phyloP scores from a whole-genome alignment of 2,329 filamentous ascomycete genomes.

The Ascosphaera apis region DNA sequence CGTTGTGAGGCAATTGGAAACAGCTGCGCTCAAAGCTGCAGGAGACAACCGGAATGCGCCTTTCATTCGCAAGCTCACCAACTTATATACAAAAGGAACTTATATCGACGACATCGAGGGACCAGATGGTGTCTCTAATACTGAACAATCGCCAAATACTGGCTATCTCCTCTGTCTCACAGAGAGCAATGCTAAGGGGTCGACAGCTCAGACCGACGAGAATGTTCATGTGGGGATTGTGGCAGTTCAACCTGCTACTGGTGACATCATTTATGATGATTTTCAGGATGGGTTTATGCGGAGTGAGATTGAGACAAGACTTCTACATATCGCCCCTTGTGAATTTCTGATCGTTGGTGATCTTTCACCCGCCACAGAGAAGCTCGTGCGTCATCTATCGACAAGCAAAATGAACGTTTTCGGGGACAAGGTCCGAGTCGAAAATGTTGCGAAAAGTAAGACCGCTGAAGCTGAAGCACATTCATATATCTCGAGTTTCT shows the following conservation, averaged over 20 bases:
- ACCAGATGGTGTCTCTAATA: constrained; percentile 34
- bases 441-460: constrained; percentile 51
- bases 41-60: constrained; percentile 86
- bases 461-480: constrained; percentile 67
- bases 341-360: constrained; percentile 87
- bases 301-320: constrained; percentile 80
- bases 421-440: constrained; percentile 70
- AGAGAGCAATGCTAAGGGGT: constrained; percentile 52
- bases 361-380: constrained; percentile 74
- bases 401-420: constrained; percentile 80
- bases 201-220: constrained; percentile 54
- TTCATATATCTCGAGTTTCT: constrained; percentile 80
- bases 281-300: constrained; percentile 98
- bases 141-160: constrained; percentile 33
- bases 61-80: constrained; percentile 80
- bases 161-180: constrained; percentile 91
- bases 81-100: constrained; percentile 92
- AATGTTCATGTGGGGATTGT: constrained; percentile 80
- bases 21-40: constrained; percentile 81
- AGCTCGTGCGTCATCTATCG: constrained; percentile 72
- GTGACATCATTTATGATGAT: constrained; percentile 84
- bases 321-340: constrained; percentile 85
- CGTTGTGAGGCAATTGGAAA: constrained; percentile 83
- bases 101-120: constrained; percentile 88
- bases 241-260: constrained; percentile 85